Conservation (phyloP, 2,329 filamentous ascomycete species). For the Tolypocladium nubicola region DNA sequence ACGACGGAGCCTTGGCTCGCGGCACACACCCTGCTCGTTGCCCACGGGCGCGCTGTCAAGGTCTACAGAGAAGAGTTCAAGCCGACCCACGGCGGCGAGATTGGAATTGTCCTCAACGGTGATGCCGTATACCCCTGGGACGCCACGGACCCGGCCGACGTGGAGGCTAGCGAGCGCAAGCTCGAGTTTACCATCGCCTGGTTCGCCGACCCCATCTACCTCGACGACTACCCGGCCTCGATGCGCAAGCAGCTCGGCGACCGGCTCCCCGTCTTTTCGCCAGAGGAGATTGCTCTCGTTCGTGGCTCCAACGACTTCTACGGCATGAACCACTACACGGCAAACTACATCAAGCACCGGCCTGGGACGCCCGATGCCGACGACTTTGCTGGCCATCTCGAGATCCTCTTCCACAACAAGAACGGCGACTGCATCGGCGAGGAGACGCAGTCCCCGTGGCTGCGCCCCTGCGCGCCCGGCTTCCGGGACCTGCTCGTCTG, state of each 20-base stretch:
- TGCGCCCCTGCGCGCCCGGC: conserved; percentile 63
- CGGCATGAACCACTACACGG: conserved; percentile 90
- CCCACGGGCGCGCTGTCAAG: background rate
- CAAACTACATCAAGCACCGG: conserved; percentile 74
- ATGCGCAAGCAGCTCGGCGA: conserved; percentile 75
- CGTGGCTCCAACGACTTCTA: conserved; percentile 88
- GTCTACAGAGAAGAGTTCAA: background rate
- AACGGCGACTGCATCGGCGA: conserved; percentile 63
- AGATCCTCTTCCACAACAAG: conserved; percentile 62
- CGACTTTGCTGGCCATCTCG: conserved; percentile 68
- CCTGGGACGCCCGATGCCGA: conserved; percentile 46
- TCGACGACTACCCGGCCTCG: conserved; percentile 71
- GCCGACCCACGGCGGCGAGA: background rate
- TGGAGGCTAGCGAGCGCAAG: background rate
- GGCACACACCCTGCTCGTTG: background rate
- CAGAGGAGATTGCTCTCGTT: conserved; percentile 63
- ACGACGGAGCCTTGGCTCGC: background rate
- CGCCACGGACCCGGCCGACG: background rate
- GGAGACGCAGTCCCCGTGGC: conserved; percentile 75
- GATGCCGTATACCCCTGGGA: background rate
- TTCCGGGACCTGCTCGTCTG: conserved; percentile 70
- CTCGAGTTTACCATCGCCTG: background rate
- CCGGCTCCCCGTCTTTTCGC: conserved; percentile 63
- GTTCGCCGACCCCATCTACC: conserved; percentile 28
- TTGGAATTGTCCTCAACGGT: background rate